phyloP scores from a whole-genome alignment of 2,329 filamentous ascomycete species.

The Ophiosphaerella herpotricha region DNA sequence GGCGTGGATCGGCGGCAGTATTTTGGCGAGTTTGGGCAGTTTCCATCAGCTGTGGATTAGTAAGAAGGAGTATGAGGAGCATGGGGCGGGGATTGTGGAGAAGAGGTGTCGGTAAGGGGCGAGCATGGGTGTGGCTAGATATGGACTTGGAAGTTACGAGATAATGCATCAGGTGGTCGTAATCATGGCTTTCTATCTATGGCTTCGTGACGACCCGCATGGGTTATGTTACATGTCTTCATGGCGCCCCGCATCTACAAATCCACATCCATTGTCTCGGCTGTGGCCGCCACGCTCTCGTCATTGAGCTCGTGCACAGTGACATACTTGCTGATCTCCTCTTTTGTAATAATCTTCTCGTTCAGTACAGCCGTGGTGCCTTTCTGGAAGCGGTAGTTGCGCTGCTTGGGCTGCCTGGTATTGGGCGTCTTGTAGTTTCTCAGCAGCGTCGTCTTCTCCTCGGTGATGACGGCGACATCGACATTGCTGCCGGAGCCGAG shows the following conservation, averaged over 20 bases:
- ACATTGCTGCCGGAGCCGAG: slow-evolving; percentile 96
- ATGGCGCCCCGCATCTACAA: slow-evolving; percentile 34
- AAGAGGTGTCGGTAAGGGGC: slow-evolving; percentile 83
- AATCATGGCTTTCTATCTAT: slow-evolving; percentile 20
- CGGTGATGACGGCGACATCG: slow-evolving; percentile 92
- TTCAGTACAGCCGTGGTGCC: slow-evolving; percentile 96
- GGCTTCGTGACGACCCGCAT: slow-evolving; percentile 1
- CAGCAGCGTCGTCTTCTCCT: slow-evolving; percentile 91
- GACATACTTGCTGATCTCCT: slow-evolving; percentile 92
- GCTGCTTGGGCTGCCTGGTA: slow-evolving; percentile 84
- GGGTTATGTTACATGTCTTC: slow-evolving; percentile 27
- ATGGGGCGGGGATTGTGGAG: slow-evolving; percentile 86
- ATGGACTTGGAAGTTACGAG: too few relatives aligned
- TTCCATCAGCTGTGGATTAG: slow-evolving; percentile 99
- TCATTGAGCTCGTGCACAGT: slow-evolving; percentile 83
- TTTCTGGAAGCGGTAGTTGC: slow-evolving; percentile 86
- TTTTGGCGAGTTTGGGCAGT: slow-evolving; percentile 90
- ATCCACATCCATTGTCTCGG: slow-evolving; percentile 70
- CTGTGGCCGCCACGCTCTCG: slow-evolving; percentile 64
- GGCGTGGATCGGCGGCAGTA: slow-evolving; percentile 95
- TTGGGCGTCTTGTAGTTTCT: slow-evolving; percentile 94
- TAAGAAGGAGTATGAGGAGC: slow-evolving; percentile 96
- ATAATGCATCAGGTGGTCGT: slow-evolving; percentile 7
- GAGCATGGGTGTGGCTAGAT: too few relatives aligned
- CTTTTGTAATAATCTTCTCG: slow-evolving; percentile 93